Conservation (phyloP, 352 stramenopile species). For the Phytophthora sp. region DNA sequence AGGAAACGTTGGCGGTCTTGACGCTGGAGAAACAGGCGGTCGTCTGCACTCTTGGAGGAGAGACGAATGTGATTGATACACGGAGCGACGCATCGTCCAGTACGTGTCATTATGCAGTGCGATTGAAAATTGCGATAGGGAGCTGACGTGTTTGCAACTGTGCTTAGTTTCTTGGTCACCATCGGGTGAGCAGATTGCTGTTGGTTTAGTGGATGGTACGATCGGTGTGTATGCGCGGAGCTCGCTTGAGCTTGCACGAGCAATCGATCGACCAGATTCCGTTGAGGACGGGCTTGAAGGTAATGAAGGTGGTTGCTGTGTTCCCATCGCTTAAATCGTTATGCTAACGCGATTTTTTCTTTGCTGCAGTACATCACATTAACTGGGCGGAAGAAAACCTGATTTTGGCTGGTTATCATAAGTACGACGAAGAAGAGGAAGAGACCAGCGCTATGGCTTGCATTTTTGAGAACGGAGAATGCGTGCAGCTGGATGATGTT, state of each 20-base stretch:
- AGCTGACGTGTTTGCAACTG: background rate
- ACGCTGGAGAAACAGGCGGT: constrained; percentile 46
- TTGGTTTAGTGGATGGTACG: constrained; percentile 41
- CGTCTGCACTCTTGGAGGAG: constrained; percentile 45
- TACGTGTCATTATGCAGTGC: background rate
- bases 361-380: constrained; percentile 56
- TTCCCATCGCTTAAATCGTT: background rate
- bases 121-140: too few relatives aligned
- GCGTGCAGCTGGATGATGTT: constrained; percentile 63
- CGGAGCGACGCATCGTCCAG: constrained; percentile 30
- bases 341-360: too few relatives aligned
- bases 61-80: constrained; percentile 20
- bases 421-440: constrained; percentile 56
- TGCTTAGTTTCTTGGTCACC: constrained; percentile 57
- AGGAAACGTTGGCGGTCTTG: constrained; percentile 42
- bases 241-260: constrained; percentile 35
- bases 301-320: too few relatives aligned
- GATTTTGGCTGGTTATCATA: constrained; percentile 65
- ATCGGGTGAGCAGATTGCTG: constrained; percentile 45
- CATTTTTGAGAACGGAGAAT: constrained; percentile 58
- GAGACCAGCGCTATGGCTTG: constrained; percentile 62
- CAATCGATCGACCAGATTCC: constrained; percentile 50
- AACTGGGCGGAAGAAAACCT: constrained; percentile 78
- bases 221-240: constrained; percentile 43
- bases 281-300: constrained; percentile 38